phyloP scores from a whole-genome alignment of 495 filamentous ascomycete genomes.

The Hypoxylon subgilvum region DNA sequence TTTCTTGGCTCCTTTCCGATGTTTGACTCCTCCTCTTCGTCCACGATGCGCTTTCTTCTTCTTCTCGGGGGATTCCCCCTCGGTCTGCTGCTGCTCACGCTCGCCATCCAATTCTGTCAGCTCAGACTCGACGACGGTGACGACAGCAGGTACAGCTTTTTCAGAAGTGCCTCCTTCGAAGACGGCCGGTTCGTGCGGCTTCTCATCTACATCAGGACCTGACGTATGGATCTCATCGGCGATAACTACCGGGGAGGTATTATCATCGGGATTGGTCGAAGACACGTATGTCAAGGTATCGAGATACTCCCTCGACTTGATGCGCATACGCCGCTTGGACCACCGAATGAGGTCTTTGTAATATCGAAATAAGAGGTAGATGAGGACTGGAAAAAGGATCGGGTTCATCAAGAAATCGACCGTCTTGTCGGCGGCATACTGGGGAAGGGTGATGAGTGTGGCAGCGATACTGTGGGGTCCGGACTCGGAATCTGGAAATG shows the following conservation, averaged over 20 bases:
- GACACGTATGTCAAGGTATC: slow-evolving; percentile 29
- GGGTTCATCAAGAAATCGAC: slow-evolving; percentile 57
- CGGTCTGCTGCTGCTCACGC: slow-evolving; percentile 44
- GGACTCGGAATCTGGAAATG: slow-evolving; percentile 25
- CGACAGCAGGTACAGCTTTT: slow-evolving; percentile 13
- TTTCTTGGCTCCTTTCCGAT: slow-evolving; percentile 63
- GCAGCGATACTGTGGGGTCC: slow-evolving; percentile 43
- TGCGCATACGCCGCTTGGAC: slow-evolving; percentile 21
- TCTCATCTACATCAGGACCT: neutral
- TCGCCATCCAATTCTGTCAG: slow-evolving; percentile 45
- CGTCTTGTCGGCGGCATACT: slow-evolving; percentile 43
- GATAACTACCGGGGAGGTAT: neutral
- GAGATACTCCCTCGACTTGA: slow-evolving; percentile 22
- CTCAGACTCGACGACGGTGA: slow-evolving; percentile 42
- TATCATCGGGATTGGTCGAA: slow-evolving; percentile 16
- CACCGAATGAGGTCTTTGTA: slow-evolving; percentile 44
- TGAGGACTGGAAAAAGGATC: slow-evolving; percentile 47
- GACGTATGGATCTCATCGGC: slow-evolving; percentile 1
- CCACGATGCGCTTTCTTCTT: slow-evolving; percentile 87
- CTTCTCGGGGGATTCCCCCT: slow-evolving; percentile 45
- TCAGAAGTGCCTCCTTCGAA: neutral
- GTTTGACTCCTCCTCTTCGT: slow-evolving; percentile 76
- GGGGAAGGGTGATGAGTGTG: slow-evolving; percentile 45
- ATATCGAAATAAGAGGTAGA: slow-evolving; percentile 42
- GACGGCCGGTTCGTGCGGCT: slow-evolving; percentile 2